Base-by-base conservation (phyloP, 1,284 basidiomycete genomes). In the Xerocomus minutiporus region DNA sequence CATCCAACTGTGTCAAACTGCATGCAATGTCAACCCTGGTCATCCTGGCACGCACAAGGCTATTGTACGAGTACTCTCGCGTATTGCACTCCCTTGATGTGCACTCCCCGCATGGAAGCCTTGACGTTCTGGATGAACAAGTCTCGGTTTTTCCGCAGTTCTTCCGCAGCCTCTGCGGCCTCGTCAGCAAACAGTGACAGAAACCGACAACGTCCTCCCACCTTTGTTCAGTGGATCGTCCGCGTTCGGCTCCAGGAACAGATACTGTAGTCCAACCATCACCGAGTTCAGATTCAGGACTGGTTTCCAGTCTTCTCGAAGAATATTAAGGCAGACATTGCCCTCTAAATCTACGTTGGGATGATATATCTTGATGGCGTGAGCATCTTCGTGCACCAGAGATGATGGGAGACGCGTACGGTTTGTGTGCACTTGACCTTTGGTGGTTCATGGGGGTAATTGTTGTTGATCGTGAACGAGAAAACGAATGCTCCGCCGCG, bases 281-380 rank as follows among this genome's bases (percentile, higher is more conserved):
- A 99, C 91, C 35, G 93, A 92, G 71, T 94, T 97, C 52, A 98
- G 80, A 72, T 97, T 98, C 49, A 99, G 79, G 4, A 98, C 97
- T 13, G 97, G 97, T 69, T 99, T 99, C 97, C 97, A 99, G 75
- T 99, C 97, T 77, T 99, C 97, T 69, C 97, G 85, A 55, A 99
- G 80, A 64, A 99, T 98, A 76, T 99, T 99, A 66, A 96, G 70
- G 74, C 93, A 96, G 36, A 98, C 93, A 61, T 97, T 97, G 47
- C 95, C 95, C 67, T 98, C 93, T 34, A 97, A 81, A 71, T 99
- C 96, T 45, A 99, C 86, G 66, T 99, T 99, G 2, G 97, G 97
- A 71, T 99, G 97, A 72, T 99, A 99, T 68, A 99, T 97, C 95
- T 97, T 59, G 26, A 48, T 20, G 38, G 29, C 48, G 52, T 59